Evolutionary conservation across 2,329 filamentous ascomycete species (phyloP).

Genomic region (Fusarium pilosicola): DNA sequence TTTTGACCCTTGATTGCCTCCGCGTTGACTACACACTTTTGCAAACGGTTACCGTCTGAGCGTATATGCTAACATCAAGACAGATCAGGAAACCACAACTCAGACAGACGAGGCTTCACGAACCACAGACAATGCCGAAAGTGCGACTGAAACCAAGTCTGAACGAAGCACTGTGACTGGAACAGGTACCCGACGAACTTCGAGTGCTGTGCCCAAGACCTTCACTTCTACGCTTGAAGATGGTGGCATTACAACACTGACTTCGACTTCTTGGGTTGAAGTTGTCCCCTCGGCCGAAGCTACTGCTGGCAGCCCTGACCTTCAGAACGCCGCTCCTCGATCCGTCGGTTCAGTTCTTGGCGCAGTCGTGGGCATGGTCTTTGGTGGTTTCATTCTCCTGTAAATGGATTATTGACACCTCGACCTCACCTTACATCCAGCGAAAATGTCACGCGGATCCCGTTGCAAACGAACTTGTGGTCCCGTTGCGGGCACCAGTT

Average conservation of each 20-base stretch:
- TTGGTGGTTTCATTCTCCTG: slow-evolving; percentile 44
- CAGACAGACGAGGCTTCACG: slow-evolving; percentile 30
- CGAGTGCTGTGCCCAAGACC: slow-evolving; percentile 51
- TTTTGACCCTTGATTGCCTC: slow-evolving; percentile 2
- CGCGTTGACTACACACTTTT: slow-evolving; percentile 16
- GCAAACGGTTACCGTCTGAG: not conserved
- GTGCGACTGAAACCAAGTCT: slow-evolving; percentile 33
- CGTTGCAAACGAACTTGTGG: slow-evolving; percentile 4
- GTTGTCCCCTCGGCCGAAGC: slow-evolving; percentile 51
- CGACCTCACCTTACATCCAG: not conserved
- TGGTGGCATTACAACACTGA: slow-evolving; percentile 58
- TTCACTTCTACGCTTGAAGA: slow-evolving; percentile 58
- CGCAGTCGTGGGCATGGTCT: slow-evolving; percentile 44
- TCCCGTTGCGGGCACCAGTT: not conserved
- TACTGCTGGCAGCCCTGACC: slow-evolving; percentile 44
- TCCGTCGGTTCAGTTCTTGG: slow-evolving; percentile 39
- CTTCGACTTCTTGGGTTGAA: slow-evolving; percentile 61
- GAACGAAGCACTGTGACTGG: slow-evolving; percentile 47
- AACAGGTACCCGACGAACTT: slow-evolving; percentile 49
- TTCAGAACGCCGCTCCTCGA: slow-evolving; percentile 52
- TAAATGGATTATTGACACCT: slow-evolving; percentile 20
- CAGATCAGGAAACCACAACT: slow-evolving; percentile 21
- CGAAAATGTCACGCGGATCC: not conserved
- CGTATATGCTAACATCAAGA: slow-evolving; percentile 16
- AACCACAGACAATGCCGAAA: slow-evolving; percentile 30